Evolutionary conservation across 169 alveolate species (phyloP).

Genomic region (Plasmodium gallinaceum): DNA sequence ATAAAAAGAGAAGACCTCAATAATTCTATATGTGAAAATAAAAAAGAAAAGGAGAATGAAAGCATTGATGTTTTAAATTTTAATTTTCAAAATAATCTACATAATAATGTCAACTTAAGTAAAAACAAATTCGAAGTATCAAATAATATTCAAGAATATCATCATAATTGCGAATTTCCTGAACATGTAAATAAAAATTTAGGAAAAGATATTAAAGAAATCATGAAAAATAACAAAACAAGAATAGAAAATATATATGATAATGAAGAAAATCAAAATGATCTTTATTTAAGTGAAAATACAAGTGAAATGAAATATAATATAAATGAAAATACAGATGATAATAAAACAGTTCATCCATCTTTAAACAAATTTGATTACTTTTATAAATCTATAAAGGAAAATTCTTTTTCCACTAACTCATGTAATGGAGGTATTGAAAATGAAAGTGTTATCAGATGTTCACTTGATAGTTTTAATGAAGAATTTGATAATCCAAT

Average conservation of each 20-base stretch:
- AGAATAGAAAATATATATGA: conserved; percentile 62
- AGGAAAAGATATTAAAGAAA: conserved; percentile 37
- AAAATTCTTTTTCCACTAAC: conserved; percentile 33
- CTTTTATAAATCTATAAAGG: conserved; percentile 11
- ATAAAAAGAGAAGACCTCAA: conserved; percentile 30
- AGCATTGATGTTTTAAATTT: conserved; percentile 39
- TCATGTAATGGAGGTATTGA: conserved; percentile 44
- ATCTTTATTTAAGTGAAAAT: conserved; percentile 9
- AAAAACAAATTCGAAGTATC: conserved; percentile 14
- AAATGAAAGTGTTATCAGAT: conserved; percentile 21
- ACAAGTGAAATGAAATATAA: conserved; percentile 16
- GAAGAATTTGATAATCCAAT: conserved; percentile 63
- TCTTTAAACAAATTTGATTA: conserved; percentile 17
- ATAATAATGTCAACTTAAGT: not conserved
- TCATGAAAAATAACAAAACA: conserved; percentile 63
- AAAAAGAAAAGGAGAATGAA: conserved; percentile 4
- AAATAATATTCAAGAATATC: conserved; percentile 12
- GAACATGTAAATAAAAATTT: conserved; percentile 4
- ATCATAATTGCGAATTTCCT: not conserved
- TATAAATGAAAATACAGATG: conserved; percentile 7
- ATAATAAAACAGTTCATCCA: not conserved
- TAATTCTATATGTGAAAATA: conserved; percentile 30
- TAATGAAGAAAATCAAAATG: conserved; percentile 41
- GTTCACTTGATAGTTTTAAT: conserved; percentile 66
- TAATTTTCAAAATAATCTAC: conserved; percentile 24